Percentiles rank a stretch among this genome's conserved stretches.
Evolutionary conservation across 1,284 basidiomycete genomes (phyloP).

Genomic region (Cronartium quercuum): DNA sequence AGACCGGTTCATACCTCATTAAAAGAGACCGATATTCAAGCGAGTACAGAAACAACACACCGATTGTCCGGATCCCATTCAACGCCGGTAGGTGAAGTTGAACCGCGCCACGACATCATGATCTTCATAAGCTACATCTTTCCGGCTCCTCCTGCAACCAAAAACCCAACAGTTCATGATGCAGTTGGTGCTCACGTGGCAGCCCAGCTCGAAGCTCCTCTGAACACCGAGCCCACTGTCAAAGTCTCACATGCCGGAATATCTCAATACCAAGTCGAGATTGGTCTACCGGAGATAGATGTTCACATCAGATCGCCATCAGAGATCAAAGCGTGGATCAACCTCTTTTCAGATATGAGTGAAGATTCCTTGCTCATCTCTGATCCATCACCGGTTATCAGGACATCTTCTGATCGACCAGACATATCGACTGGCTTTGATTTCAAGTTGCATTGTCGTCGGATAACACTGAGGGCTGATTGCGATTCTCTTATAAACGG

Average conservation of each 20-base stretch:
- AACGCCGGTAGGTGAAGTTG: neutral
- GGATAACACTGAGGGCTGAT: neutral
- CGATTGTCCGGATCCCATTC: neutral
- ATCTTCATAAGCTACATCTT: neutral
- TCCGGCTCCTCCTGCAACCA: neutral
- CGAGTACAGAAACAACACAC: neutral
- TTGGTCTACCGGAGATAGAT: constrained; percentile 12
- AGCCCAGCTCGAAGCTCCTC: too few relatives aligned
- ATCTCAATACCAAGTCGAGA: constrained; percentile 17
- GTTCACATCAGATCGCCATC: constrained; percentile 8
- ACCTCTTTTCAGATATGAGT: neutral
- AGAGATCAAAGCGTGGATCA: neutral
- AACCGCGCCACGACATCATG: neutral
- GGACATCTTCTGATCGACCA: neutral
- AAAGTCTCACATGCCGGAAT: neutral
- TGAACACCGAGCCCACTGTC: neutral
- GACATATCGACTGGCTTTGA: neutral
- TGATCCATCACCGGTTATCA: neutral
- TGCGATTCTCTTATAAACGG: neutral
- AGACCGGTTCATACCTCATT: neutral
- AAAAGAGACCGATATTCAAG: neutral
- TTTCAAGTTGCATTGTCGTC: neutral
- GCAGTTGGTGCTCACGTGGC: neutral
- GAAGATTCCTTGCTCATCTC: neutral
- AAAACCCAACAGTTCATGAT: neutral